Base-by-base conservation (phyloP, 305 asterid species). In the Rubia tinctorum region DNA sequence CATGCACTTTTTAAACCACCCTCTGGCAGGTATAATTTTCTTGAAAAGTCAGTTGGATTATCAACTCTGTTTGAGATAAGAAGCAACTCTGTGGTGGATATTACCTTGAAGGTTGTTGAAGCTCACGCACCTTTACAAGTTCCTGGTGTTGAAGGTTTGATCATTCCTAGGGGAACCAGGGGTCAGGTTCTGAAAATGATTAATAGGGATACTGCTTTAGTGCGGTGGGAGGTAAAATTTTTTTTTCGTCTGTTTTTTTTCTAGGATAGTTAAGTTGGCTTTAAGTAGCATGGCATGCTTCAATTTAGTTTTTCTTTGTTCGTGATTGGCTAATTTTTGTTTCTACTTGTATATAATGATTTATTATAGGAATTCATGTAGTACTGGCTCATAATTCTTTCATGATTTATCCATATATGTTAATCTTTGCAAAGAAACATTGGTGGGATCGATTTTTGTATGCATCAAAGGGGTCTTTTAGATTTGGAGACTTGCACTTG, bases 181-280 rank as follows among this genome's bases (percentile, higher is more conserved):
- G 99, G 99, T 77, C 93, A 82, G 79, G 86, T 95, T 80, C 75
- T 95, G 84, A 92, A 89, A 84, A 85, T 89, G 96, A 86, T 91
- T 25, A 83, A 88, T 75, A 75, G 79, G 49, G 77, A 86, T 75
- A 70, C 75, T 78, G 97, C 92, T 75, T 82, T 95, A 71, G 98
- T 95, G 66, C 91, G 96, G 67, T 92, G 99, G 99, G 97, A 95
- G 99, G 99, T 95, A 90, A 74, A 75, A 69, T 14, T 20, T 53
- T 47, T 58, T 27, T 12, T 27, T 27, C 30, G 8, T 34, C 53
- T 5, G 42, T 49, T 73, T 58, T 59, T 70, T n/a, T 71, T 64
- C 37, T 71, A 20, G 69, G 47, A 76, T 67, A 27, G 25, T 76
- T 34, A 37, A 15, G 12, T 14, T 80, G 34, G 6, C 60, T 68